Evolutionary conservation across 345 rosid species (phyloP).

Genomic region (Psidium friedrichsthalianum): DNA sequence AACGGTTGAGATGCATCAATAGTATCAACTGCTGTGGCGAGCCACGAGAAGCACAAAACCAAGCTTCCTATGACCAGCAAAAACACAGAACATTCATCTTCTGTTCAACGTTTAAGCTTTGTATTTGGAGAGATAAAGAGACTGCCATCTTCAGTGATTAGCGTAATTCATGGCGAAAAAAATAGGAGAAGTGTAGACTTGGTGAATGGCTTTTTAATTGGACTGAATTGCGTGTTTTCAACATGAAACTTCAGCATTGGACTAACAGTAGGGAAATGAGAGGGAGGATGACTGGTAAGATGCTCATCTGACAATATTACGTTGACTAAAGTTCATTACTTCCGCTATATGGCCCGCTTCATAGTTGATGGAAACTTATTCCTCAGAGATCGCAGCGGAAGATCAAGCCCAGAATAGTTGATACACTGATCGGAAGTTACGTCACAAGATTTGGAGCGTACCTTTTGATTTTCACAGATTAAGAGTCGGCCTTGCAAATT

Average conservation of each 20-base stretch:
- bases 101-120: not conserved
- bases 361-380: no score
- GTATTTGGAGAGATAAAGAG: not conserved
- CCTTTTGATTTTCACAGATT: no score
- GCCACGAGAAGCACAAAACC: not conserved
- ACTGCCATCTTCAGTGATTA: not conserved
- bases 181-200: not conserved
- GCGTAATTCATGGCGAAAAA: not conserved
- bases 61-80: not conserved
- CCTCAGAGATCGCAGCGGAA: no score
- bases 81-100: not conserved
- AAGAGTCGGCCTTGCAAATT: no score
- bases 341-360: not conserved
- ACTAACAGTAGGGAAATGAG: not conserved
- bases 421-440: no score
- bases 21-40: not conserved
- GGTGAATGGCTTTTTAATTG: not conserved
- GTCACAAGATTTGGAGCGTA: no score
- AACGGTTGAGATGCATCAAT: slow-evolving; percentile 2
- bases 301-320: not conserved
- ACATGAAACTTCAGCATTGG: not conserved
- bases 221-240: not conserved
- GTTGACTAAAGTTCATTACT: not conserved
- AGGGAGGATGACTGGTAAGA: not conserved
- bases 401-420: no score